Evolutionary conservation across 1,139 yeast species (phyloP).

Genomic region (Yarrowia galli): DNA sequence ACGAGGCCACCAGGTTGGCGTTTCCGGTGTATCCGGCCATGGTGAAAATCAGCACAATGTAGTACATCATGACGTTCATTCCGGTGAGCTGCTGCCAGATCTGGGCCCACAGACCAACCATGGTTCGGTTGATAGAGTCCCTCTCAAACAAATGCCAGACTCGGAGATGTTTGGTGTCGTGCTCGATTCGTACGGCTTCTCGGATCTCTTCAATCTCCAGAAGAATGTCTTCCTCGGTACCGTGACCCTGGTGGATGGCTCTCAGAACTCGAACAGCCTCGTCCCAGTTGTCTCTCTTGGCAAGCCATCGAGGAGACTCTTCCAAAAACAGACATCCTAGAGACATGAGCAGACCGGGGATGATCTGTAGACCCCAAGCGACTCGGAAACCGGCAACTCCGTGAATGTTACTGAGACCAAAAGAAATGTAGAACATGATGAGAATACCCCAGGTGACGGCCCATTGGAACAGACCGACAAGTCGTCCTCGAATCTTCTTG

Average conservation of each 20-base stretch:
- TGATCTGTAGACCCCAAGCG: slow-evolving; percentile 72
- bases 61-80: slow-evolving; percentile 67
- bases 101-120: slow-evolving; percentile 65
- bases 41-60: slow-evolving; percentile 52
- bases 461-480: slow-evolving; percentile 73
- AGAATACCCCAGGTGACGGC: slow-evolving; percentile 71
- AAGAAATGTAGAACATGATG: slow-evolving; percentile 65
- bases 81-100: slow-evolving; percentile 78
- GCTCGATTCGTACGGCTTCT: slow-evolving; percentile 53
- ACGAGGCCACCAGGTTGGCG: slow-evolving; percentile 57
- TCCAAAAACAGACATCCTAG: slow-evolving; percentile 62
- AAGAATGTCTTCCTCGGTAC: slow-evolving; percentile 60
- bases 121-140: slow-evolving; percentile 59
- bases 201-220: slow-evolving; percentile 67
- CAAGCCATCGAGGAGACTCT: slow-evolving; percentile 80
- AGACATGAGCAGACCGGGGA: slow-evolving; percentile 65
- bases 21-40: slow-evolving; percentile 53
- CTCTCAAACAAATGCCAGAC: slow-evolving; percentile 59
- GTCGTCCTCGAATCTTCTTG: slow-evolving; percentile 66
- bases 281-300: slow-evolving; percentile 68
- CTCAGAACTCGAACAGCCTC: slow-evolving; percentile 64
- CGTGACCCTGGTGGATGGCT: slow-evolving; percentile 58
- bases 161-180: slow-evolving; percentile 45
- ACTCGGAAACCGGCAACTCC: slow-evolving; percentile 65
- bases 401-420: slow-evolving; percentile 61